phyloP scores from a whole-genome alignment of 1,284 basidiomycete genomes.

The Tilletia setariae region DNA sequence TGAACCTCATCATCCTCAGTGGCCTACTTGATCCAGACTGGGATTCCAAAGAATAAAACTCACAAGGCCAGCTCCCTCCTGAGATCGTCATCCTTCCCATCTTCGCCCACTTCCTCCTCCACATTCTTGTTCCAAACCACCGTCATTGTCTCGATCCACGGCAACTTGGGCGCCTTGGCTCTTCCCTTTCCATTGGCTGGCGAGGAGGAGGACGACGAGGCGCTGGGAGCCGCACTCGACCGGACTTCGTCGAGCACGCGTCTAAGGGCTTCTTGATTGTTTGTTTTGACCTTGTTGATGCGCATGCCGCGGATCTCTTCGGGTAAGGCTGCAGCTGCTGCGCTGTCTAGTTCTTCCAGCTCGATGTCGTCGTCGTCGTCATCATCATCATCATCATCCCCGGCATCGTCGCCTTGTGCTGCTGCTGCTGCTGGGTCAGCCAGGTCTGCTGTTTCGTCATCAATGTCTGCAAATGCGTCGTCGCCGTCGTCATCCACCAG shows the following conservation, averaged over 20 bases:
- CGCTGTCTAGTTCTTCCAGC: slow-evolving; percentile 32
- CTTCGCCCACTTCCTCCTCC: slow-evolving; percentile 63
- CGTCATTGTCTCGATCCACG: slow-evolving; percentile 52
- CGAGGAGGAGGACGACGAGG: slow-evolving; percentile 21
- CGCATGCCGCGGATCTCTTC: slow-evolving; percentile 39
- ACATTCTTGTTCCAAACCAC: slow-evolving; percentile 35
- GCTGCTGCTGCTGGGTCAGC: slow-evolving; percentile 26
- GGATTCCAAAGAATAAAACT: slow-evolving; percentile 46
- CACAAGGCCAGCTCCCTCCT: slow-evolving; percentile 92
- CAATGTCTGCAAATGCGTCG: slow-evolving; percentile 13
- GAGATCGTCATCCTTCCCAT: slow-evolving; percentile 70
- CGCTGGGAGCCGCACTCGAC: slow-evolving; percentile 19
- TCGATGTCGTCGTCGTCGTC: slow-evolving; percentile 30
- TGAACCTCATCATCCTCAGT: not conserved
- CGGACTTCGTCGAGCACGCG: slow-evolving; percentile 42
- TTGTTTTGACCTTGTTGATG: slow-evolving; percentile 46
- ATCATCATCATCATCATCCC: slow-evolving; percentile 22
- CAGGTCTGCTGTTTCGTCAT: slow-evolving; percentile 17
- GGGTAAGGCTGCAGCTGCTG: slow-evolving; percentile 40
- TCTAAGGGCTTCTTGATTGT: slow-evolving; percentile 43
- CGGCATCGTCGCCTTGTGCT: slow-evolving; percentile 22
- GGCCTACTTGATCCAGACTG: not conserved
- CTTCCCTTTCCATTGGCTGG: not conserved
- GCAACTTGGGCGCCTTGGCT: slow-evolving; percentile 26
- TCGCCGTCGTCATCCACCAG: slow-evolving; percentile 22